These are phyloP conservation scores for Arthrobotrys pseudoclavata DNA, from an alignment of 2,329 filamentous ascomycete species.

Conservation along the genomic window DNA sequence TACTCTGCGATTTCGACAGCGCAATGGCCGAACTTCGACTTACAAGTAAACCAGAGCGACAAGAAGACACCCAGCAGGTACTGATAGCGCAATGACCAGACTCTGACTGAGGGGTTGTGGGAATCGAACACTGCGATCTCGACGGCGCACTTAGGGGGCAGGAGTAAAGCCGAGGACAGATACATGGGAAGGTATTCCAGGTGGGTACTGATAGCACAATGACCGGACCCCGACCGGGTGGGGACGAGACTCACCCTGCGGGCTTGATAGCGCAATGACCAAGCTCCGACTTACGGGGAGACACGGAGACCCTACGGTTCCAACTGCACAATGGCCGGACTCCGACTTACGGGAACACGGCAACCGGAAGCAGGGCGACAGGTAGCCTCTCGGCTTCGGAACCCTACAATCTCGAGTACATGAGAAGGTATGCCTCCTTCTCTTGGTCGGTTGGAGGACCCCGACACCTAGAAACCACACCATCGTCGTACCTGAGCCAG, in stretches of 20 bases:
- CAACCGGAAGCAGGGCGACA: neutral
- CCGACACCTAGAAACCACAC: slow-evolving; percentile 2
- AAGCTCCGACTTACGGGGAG: neutral
- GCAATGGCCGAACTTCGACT: slow-evolving; percentile 15
- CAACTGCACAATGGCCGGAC: slow-evolving; percentile 6
- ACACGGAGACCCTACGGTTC: neutral
- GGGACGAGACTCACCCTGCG: neutral
- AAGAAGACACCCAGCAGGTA: neutral
- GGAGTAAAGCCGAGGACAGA: neutral
- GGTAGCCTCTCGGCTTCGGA: neutral
- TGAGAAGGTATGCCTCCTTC: slow-evolving; percentile 38
- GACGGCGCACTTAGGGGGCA: neutral
- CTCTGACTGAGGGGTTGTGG: neutral
- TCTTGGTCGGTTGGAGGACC: slow-evolving; percentile 21
- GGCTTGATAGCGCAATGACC: slow-evolving; percentile 1
- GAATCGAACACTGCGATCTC: slow-evolving; percentile 6
- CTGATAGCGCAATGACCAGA: slow-evolving; percentile 15
- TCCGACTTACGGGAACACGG: neutral
- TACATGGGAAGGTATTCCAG: neutral
- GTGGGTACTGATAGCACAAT: slow-evolving; percentile 10
- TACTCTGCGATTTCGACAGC: slow-evolving; percentile 7
- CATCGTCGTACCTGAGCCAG: slow-evolving; percentile 54
- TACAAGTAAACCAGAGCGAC: neutral
- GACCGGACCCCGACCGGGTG: neutral
- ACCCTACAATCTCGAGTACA: slow-evolving; percentile 20